A percentile compares a stretch with the other conserved stretches of the same genome.
phyloP scores from a whole-genome alignment of 2,329 filamentous ascomycete species.

The Epicoccum sorghinum region DNA sequence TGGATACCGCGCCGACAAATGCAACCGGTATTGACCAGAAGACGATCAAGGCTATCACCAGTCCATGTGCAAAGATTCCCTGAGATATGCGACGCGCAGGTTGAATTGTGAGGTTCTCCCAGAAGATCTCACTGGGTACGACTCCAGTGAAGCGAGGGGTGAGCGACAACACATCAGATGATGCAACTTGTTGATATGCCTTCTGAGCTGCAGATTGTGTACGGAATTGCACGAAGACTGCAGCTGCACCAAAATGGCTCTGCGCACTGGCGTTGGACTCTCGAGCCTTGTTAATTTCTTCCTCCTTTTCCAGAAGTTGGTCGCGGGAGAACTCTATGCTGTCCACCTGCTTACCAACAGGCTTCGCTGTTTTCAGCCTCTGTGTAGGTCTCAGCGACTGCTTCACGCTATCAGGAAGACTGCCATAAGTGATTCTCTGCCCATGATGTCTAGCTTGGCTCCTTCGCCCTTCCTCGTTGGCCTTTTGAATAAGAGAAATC shows the following conservation, averaged over 20 bases:
- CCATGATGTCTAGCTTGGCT: constrained; percentile 59
- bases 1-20: constrained; percentile 83
- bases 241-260: constrained; percentile 67
- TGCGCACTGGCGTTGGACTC: constrained; percentile 65
- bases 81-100: constrained; percentile 82
- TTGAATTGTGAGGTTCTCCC: constrained; percentile 80
- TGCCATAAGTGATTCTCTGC: constrained; percentile 56
- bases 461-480: constrained; percentile 76
- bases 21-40: constrained; percentile 85
- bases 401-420: constrained; percentile 63
- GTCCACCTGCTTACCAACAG: constrained; percentile 88
- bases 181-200: constrained; percentile 70
- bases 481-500: constrained; percentile 79
- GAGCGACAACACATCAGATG: constrained; percentile 69
- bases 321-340: constrained; percentile 88
- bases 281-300: constrained; percentile 72
- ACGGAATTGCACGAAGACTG: constrained; percentile 90
- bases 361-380: constrained; percentile 36
- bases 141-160: constrained; percentile 83
- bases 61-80: constrained; percentile 73
- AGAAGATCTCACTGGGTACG: constrained; percentile 82
- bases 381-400: constrained; percentile 60
- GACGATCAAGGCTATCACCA: constrained; percentile 78
- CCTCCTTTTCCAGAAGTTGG: constrained; percentile 76
- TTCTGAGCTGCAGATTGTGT: constrained; percentile 82